phyloP scores from a whole-genome alignment of 2,329 filamentous ascomycete genomes.

The Waltergamsia citrina region DNA sequence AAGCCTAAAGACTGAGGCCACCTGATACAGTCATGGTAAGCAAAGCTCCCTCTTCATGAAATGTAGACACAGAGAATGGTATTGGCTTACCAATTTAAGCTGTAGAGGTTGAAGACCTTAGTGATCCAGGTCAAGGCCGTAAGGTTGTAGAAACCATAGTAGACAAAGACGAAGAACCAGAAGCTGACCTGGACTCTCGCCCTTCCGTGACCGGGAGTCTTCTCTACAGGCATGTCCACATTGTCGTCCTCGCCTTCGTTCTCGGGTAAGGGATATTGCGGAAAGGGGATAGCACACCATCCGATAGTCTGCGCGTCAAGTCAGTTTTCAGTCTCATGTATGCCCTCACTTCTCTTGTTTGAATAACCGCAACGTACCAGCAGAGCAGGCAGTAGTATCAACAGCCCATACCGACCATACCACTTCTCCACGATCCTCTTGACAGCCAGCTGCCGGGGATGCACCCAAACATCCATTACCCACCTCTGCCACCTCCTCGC shows the following conservation, averaged over 20 bases:
- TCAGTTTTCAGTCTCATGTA: not conserved
- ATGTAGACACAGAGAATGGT: constrained; percentile 6
- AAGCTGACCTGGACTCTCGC: constrained; percentile 58
- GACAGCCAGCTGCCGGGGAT: constrained; percentile 49
- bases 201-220: constrained; percentile 51
- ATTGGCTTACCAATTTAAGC: constrained; percentile 48
- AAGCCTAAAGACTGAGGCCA: constrained; percentile 58
- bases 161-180: constrained; percentile 63
- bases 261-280: constrained; percentile 46
- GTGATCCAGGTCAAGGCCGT: constrained; percentile 63
- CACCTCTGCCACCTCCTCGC: constrained; percentile 24
- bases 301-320: constrained; percentile 37
- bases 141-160: constrained; percentile 61
- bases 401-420: constrained; percentile 52
- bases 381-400: constrained; percentile 51
- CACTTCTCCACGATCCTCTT: constrained; percentile 49
- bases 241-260: constrained; percentile 26
- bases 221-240: constrained; percentile 19
- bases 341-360: not conserved
- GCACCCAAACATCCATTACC: constrained; percentile 47
- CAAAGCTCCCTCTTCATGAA: too few species aligned
- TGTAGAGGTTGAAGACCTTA: constrained; percentile 63
- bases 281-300: constrained; percentile 59
- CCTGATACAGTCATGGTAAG: constrained; percentile 20
- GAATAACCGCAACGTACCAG: constrained; percentile 39